phyloP scores from a whole-genome alignment of 2,329 filamentous ascomycete genomes.

The Penicillium sp. region DNA sequence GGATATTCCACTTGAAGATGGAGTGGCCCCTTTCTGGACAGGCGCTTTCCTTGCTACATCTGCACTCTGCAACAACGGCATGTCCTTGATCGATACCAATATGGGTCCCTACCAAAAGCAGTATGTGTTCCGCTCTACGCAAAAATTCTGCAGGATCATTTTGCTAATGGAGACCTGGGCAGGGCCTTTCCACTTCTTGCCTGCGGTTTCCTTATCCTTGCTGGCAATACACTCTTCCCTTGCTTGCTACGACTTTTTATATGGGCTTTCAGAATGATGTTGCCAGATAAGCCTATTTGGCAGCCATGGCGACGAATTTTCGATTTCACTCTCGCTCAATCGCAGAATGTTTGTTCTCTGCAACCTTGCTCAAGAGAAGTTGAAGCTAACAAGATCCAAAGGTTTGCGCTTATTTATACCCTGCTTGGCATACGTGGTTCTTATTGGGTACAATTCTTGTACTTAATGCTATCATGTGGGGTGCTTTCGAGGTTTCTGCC shows the following conservation, averaged over 20 bases:
- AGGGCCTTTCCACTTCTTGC: constrained; percentile 41
- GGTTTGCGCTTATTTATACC: constrained; percentile 51
- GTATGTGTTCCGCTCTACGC: constrained; percentile 12
- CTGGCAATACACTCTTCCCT: constrained; percentile 63
- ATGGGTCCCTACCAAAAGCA: constrained; percentile 46
- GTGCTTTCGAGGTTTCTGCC: constrained; percentile 61
- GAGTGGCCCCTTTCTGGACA: constrained; percentile 49
- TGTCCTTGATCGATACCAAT: constrained; percentile 51
- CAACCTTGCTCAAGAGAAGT: too few relatives aligned
- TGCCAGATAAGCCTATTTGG: constrained; percentile 27
- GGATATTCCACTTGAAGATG: constrained; percentile 42
- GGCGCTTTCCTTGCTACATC: constrained; percentile 51
- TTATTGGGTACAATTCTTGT: constrained; percentile 57
- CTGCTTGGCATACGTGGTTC: constrained; percentile 61
- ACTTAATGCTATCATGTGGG: constrained; percentile 63
- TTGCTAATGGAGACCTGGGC: not conserved
- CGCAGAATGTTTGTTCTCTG: constrained; percentile 21
- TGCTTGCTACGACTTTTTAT: constrained; percentile 58
- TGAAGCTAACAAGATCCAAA: constrained; percentile 1
- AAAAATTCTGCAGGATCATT: not conserved
- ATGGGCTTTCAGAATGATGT: constrained; percentile 44
- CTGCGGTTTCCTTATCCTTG: constrained; percentile 56
- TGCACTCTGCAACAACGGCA: constrained; percentile 53
- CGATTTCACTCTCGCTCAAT: constrained; percentile 33
- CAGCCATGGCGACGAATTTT: constrained; percentile 29